These are phyloP conservation scores for Babesia divergens DNA, from an alignment of 169 alveolate genomes.

Conservation along the genomic window DNA sequence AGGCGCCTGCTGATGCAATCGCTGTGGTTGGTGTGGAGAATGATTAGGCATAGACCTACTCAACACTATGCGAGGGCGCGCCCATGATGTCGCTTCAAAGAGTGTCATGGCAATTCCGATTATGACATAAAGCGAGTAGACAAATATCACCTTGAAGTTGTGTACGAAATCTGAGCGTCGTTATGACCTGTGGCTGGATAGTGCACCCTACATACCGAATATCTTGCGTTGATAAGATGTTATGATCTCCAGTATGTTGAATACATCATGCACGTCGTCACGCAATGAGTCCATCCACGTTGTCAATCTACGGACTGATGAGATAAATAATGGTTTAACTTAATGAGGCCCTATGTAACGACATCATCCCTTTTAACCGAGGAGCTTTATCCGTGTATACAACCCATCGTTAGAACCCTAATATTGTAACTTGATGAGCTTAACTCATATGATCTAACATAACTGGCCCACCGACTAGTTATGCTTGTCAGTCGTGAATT, in stretches of 20 bases:
- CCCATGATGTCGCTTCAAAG: slow-evolving; percentile 49
- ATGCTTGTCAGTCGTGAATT: too few species aligned
- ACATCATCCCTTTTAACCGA: background rate
- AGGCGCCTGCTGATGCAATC: slow-evolving; percentile 14
- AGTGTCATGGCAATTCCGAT: slow-evolving; percentile 32
- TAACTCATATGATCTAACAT: too few species aligned
- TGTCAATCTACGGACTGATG: too few species aligned
- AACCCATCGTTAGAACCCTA: background rate
- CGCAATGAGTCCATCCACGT: slow-evolving; percentile 47
- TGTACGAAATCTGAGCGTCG: slow-evolving; percentile 34
- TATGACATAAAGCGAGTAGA: slow-evolving; percentile 24
- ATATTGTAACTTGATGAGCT: too few species aligned
- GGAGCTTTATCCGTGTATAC: too few species aligned
- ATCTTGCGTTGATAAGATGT: slow-evolving; percentile 35
- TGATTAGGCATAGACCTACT: background rate
- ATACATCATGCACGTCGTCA: slow-evolving; percentile 24
- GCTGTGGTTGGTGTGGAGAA: background rate
- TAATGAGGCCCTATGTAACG: too few species aligned
- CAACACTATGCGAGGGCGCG: slow-evolving; percentile 20
- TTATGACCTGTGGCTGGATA: background rate
- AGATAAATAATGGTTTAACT: too few species aligned
- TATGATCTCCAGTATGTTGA: slow-evolving; percentile 13
- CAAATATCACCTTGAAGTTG: slow-evolving; percentile 39
- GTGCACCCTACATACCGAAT: slow-evolving; percentile 17
- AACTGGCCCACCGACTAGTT: too few species aligned